A percentile compares a stretch with the other conserved stretches of the same genome.
These are phyloP conservation scores for Myochromella boudieri DNA, from an alignment of 768 basidiomycete species.

Conservation along the genomic window DNA sequence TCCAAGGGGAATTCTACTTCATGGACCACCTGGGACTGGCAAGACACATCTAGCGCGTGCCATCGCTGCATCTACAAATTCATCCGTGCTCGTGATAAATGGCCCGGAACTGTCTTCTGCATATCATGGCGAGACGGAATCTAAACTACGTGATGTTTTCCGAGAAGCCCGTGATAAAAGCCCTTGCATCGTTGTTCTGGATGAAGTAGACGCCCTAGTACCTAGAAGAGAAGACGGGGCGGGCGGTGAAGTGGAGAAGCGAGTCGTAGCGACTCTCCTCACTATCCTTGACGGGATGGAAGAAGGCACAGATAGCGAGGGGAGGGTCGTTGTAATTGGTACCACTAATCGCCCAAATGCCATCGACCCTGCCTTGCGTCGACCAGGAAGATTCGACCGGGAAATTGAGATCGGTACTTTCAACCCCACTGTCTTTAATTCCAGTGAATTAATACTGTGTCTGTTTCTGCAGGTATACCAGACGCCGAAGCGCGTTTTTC, in stretches of 20 bases:
- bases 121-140: slow-evolving; percentile 97
- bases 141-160: slow-evolving; percentile 87
- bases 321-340: slow-evolving; percentile 88
- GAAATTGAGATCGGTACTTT: slow-evolving; percentile 90
- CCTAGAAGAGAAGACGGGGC: slow-evolving; percentile 87
- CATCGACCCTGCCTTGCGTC: slow-evolving; percentile 87
- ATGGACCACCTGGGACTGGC: slow-evolving; percentile 96
- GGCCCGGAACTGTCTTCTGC: slow-evolving; percentile 95
- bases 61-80: slow-evolving; percentile 84
- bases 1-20: slow-evolving; percentile 91
- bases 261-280: slow-evolving; percentile 92
- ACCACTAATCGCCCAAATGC: slow-evolving; percentile 96
- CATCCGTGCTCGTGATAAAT: slow-evolving; percentile 90
- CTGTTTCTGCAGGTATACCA: slow-evolving; percentile 66
- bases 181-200: slow-evolving; percentile 92
- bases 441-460: slow-evolving; percentile 3
- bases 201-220: slow-evolving; percentile 94
- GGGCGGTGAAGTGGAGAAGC: slow-evolving; percentile 93
- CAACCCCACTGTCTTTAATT: not conserved
- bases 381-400: slow-evolving; percentile 90
- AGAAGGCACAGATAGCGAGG: slow-evolving; percentile 39
- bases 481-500: slow-evolving; percentile 81
- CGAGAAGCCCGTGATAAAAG: slow-evolving; percentile 75
- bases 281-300: slow-evolving; percentile 94
- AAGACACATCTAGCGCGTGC: slow-evolving; percentile 96